phyloP scores from a whole-genome alignment of 306 rosid species.

The Trifolium pratense region DNA sequence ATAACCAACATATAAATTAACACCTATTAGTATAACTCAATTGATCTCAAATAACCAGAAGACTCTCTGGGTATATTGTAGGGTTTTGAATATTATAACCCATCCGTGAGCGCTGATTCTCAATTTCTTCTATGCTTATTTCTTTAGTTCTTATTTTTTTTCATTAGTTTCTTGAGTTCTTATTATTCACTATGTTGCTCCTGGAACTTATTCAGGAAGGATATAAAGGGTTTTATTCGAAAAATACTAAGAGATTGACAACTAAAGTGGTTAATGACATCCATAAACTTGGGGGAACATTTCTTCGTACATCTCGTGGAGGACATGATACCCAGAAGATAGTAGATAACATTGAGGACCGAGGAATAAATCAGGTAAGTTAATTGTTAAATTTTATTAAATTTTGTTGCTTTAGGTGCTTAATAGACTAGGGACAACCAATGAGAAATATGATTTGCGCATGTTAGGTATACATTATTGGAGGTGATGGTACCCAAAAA shows the following conservation, averaged over 20 bases:
- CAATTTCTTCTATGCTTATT: conserved; percentile 28
- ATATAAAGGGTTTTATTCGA: conserved; percentile 88
- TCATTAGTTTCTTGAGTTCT: conserved; percentile 13
- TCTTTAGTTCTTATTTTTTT: conserved; percentile 21
- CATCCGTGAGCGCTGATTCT: not conserved
- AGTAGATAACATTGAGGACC: conserved; percentile 90
- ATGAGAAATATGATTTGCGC: conserved; percentile 38
- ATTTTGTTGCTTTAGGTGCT: conserved; percentile 18
- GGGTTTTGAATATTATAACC: conserved; percentile 2
- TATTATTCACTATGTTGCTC: conserved; percentile 27
- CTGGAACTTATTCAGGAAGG: conserved; percentile 72
- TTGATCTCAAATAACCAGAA: not conserved
- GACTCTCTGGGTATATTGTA: not conserved
- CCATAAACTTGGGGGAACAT: conserved; percentile 90
- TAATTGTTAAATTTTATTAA: conserved; percentile 28
- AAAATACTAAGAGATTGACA: conserved; percentile 73
- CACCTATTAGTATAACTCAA: not conserved
- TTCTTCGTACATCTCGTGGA: conserved; percentile 94
- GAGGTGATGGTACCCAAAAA: conserved; percentile 96
- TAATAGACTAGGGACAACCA: not conserved
- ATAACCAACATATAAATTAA: not conserved
- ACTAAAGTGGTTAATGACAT: conserved; percentile 83
- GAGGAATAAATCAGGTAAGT: conserved; percentile 90
- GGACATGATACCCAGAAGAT: conserved; percentile 96
- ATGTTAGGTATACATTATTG: conserved; percentile 83